Conservation (phyloP, 2,329 filamentous ascomycete species). For the Colletotrichum sp. region DNA sequence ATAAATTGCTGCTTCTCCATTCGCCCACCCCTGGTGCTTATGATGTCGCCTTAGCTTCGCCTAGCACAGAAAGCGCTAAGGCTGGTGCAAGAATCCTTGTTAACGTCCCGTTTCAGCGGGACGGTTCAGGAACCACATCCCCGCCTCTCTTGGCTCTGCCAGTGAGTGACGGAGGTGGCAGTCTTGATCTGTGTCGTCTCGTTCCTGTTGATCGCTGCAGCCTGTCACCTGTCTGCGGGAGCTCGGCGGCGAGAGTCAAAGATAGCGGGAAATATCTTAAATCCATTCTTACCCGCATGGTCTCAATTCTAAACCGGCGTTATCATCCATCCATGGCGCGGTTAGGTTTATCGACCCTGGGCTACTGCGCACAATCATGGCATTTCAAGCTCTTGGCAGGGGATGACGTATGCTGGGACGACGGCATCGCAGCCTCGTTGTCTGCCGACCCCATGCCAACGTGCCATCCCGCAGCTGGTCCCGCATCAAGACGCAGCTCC, state of each 20-base stretch:
- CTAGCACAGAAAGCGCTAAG: not conserved
- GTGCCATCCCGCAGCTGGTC: not conserved
- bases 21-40: not conserved
- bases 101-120: slow-evolving; percentile 15
- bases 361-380: not conserved
- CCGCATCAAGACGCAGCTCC: not conserved
- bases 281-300: not conserved
- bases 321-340: not conserved
- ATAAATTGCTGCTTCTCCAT: slow-evolving; percentile 17
- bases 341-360: not conserved
- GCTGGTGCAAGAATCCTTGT: slow-evolving; percentile 2
- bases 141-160: not conserved
- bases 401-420: not conserved
- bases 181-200: not conserved
- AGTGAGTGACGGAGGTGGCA: not conserved
- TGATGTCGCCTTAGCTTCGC: not conserved
- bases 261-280: not conserved
- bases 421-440: not conserved
- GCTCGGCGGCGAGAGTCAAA: not conserved
- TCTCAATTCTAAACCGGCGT: not conserved
- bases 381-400: not conserved
- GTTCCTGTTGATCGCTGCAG: not conserved
- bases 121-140: slow-evolving; percentile 15
- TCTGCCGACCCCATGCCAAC: not conserved
- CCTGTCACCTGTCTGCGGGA: not conserved